Evolutionary conservation across 2,329 filamentous ascomycete species (phyloP), one percentile per base, ranked within the genome.

Genomic region (Beauveria australis): DNA sequence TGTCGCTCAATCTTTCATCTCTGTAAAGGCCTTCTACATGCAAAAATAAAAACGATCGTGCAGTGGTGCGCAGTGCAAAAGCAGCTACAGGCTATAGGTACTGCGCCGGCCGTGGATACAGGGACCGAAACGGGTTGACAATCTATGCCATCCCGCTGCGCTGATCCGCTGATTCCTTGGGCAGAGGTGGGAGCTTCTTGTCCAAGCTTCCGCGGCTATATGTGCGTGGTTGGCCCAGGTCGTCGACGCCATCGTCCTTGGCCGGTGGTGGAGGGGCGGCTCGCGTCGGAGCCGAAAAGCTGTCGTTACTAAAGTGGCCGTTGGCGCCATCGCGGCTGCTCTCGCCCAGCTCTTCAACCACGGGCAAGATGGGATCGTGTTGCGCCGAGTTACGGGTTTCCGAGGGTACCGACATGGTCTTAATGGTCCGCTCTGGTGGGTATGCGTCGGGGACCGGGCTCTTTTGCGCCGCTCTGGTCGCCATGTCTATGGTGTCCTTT

Each of bases 271-370:
- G 72, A 5, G 74, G 74, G 5, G 72, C 72, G 10, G 71, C 68
- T 22, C 71, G 77, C 5, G 79, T 82, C 2, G 81, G 80, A 9
- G 79, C 78, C 5, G 71, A 66, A 12, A 68, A 33, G 37, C 41
- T 63, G 46, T 66, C 65, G 44, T 52, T 61, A 60, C 73, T 69
- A 62, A 78, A 80, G 18, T 76, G 74, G 12, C 51, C 70, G 63
- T 67, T 67, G 51, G 66, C 71, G 52, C 81, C 83, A 61, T 76
- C 75, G 24, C 79, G 79, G 68, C 83, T 84, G 59, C 81, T 87
- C 72, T 97, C 93, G 5, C 86, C 89, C n/a, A 86, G 88, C 74
- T 97, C 93, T 66, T 96, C 90, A 7, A 97, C 92, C 10, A 97
- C 87, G 0, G 93, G 93, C 2, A 97, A 76, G 1, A 75, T 81